These are phyloP conservation scores for Zoysia japonica DNA, from an alignment of 176 grass and related monocot species.

Conservation along the genomic window DNA sequence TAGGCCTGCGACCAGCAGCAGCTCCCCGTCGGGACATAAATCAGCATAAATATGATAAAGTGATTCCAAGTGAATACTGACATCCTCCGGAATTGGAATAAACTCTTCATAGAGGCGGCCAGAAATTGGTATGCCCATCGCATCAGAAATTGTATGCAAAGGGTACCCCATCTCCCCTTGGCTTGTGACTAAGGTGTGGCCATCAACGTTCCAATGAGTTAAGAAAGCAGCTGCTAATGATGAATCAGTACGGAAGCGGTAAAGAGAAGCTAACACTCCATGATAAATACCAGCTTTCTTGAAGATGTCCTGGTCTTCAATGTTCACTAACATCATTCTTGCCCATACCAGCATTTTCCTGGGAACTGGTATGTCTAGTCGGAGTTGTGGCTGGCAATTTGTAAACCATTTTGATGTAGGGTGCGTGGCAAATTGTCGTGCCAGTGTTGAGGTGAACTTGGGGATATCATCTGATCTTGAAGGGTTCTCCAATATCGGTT, in stretches of 20 bases:
- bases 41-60: neutral
- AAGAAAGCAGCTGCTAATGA: neutral
- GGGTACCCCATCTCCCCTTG: constrained; percentile 7
- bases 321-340: neutral
- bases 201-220: neutral
- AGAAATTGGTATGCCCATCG: neutral
- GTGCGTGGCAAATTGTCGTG: neutral
- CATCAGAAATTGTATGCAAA: neutral
- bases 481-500: no score
- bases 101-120: neutral
- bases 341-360: neutral
- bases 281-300: neutral
- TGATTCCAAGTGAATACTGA: neutral
- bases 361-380: neutral
- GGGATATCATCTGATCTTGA: neutral
- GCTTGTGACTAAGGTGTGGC: neutral
- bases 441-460: neutral
- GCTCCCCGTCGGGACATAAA: neutral
- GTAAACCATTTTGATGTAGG: neutral
- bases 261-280: neutral
- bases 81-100: neutral
- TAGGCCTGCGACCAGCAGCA: neutral
- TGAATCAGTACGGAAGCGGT: neutral
- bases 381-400: neutral
- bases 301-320: neutral